Base-by-base conservation (phyloP, 768 basidiomycete species). In the Lentinula raphanica region DNA sequence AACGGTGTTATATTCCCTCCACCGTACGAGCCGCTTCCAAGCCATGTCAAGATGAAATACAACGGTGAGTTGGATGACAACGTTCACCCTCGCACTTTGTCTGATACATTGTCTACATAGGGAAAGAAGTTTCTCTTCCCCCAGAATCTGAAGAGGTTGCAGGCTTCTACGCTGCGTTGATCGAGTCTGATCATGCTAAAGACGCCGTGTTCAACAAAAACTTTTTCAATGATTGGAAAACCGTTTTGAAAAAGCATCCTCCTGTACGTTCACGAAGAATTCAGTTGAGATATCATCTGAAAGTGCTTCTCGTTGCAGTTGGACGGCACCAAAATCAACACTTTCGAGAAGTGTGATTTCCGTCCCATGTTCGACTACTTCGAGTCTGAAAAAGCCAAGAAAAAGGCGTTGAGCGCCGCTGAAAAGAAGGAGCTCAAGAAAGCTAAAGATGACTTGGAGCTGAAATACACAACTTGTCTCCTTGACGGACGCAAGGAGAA, bases 401-500 rank as follows among this genome's bases (percentile, higher is more conserved):
- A 93, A 80, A 98, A 98, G 73, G 77, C 86, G 1, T 73, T 98
- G 76, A 84, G 87, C 28, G 56, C 82, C 5, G 87, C 90, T 5
- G 92, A 96, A 72, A 98, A 98, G 81, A 98, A 98, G 71, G 88
- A 85, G 59, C 70, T 86, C 44, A 98, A 98, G 78, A 89, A 88
- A 64, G 81, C 79, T 56, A 92, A 87, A 70, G 95, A 98, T 56
- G 82, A 84, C 28, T 66, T 86, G 59, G 97, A 98, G 72, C 85
- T 83, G 49, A 89, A 88, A 61, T 98, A 94, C 71, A 84, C 82
- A 21, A 81, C 82, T 25, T 98, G 96, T 72, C 67, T 87, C n/a
- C 83, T 99, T 32, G 94, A 99, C 66, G 96, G 96, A 12, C 87
- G 95, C 54, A 96, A 94, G 74, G 97, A 99, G 76, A 98, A 98